phyloP scores from a whole-genome alignment of 164 flowering plant genomes.

The Stephania cephalantha region DNA sequence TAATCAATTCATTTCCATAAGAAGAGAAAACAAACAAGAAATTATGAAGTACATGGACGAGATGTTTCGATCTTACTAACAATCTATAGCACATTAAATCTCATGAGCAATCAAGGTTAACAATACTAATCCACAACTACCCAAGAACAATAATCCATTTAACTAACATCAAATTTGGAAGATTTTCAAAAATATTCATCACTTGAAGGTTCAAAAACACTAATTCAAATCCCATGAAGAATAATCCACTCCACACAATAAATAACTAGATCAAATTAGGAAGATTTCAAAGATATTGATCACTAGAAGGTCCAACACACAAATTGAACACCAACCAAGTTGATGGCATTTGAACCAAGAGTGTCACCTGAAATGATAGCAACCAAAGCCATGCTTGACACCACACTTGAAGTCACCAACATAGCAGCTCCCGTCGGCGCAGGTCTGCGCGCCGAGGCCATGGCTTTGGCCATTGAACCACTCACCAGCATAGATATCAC shows the following conservation, averaged over 20 bases:
- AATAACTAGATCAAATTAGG: too few relatives aligned
- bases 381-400: constrained; percentile 86
- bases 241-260: too few relatives aligned
- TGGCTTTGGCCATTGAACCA: constrained; percentile 94
- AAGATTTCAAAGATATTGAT: too few relatives aligned
- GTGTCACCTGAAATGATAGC: constrained; percentile 73
- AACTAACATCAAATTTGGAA: background rate
- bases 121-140: too few relatives aligned
- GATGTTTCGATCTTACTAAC: background rate
- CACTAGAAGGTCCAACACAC: too few relatives aligned
- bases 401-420: constrained; percentile 84
- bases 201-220: too few relatives aligned
- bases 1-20: too few relatives aligned
- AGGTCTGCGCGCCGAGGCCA: constrained; percentile 74
- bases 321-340: too few relatives aligned
- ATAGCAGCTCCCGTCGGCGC: constrained; percentile 83
- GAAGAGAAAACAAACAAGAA: background rate
- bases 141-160: too few relatives aligned
- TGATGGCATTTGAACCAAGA: background rate
- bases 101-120: too few relatives aligned
- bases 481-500: constrained; percentile 79
- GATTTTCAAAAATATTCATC: background rate
- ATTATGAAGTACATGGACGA: background rate
- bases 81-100: too few relatives aligned
- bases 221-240: too few relatives aligned